Percentiles rank a stretch among this genome's conserved stretches.
Evolutionary conservation across 192 early-diverging fungal species (phyloP).

Genomic region (Haplosporangium gracile): DNA sequence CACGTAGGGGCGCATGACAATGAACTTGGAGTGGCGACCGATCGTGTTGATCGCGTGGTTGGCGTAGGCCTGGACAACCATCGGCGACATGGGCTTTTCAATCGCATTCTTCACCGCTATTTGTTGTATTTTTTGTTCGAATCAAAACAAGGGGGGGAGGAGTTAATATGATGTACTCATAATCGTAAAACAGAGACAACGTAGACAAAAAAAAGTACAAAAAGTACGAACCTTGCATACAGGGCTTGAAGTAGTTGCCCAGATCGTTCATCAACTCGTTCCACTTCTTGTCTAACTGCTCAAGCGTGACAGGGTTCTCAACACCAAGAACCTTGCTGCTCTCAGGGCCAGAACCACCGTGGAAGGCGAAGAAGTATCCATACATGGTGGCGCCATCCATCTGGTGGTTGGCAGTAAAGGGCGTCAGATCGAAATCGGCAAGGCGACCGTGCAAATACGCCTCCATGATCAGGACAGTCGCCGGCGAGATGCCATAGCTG

Average conservation of each 20-base stretch:
- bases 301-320: slow-evolving; percentile 1
- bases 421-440: slow-evolving; percentile 25
- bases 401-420: neutral
- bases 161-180: neutral
- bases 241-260: slow-evolving; percentile 9
- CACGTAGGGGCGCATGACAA: slow-evolving; percentile 29
- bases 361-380: slow-evolving; percentile 16
- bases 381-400: slow-evolving; percentile 5
- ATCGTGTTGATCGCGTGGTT: neutral
- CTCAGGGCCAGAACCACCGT: neutral
- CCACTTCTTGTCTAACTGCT: slow-evolving; percentile 26
- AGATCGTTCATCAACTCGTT: slow-evolving; percentile 2
- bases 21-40: neutral
- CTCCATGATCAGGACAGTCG: slow-evolving; percentile 27
- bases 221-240: slow-evolving; percentile 21
- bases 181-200: neutral
- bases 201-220: neutral
- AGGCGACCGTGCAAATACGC: slow-evolving; percentile 18
- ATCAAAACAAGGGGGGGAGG: neutral
- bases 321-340: neutral
- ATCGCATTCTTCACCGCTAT: slow-evolving; percentile 15
- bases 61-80: slow-evolving; percentile 12
- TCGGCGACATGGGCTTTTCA: slow-evolving; percentile 9
- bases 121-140: neutral
- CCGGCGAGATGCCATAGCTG: neutral